Conservation (phyloP, 2,329 filamentous ascomycete species). For the Pyricularia grisea region DNA sequence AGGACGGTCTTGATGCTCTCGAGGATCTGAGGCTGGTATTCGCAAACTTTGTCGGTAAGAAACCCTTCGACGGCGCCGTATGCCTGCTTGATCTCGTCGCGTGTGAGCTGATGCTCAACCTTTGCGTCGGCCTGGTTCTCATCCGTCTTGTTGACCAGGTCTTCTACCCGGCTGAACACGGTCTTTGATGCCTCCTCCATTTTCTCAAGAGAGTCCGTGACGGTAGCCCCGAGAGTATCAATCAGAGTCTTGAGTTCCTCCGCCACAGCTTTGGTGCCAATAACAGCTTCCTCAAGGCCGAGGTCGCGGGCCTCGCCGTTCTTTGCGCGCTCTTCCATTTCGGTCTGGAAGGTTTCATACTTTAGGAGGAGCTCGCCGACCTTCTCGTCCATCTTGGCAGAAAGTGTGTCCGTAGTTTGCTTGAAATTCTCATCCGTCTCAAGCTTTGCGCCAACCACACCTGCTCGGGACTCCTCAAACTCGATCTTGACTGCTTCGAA, state of each 20-base stretch:
- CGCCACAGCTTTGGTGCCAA: constrained; percentile 66
- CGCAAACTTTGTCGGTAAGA: constrained; percentile 61
- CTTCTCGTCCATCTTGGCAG: constrained; percentile 51
- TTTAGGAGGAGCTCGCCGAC: constrained; percentile 73
- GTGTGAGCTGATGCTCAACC: constrained; percentile 72
- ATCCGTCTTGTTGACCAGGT: constrained; percentile 66
- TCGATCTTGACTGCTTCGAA: constrained; percentile 70
- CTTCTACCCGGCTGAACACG: constrained; percentile 74
- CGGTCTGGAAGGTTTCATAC: constrained; percentile 75
- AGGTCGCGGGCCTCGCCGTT: constrained; percentile 64
- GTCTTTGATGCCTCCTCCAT: constrained; percentile 81
- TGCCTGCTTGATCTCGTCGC: constrained; percentile 70
- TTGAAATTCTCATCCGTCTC: constrained; percentile 73
- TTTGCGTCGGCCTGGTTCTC: constrained; percentile 66
- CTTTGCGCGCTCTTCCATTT: constrained; percentile 64
- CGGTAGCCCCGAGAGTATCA: constrained; percentile 71
- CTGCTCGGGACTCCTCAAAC: constrained; percentile 76
- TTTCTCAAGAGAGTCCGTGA: constrained; percentile 77
- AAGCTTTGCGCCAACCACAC: constrained; percentile 72
- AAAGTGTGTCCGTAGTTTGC: constrained; percentile 42
- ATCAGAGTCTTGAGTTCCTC: constrained; percentile 83
- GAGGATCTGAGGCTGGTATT: constrained; percentile 83
- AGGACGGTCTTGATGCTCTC: constrained; percentile 82
- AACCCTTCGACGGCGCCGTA: constrained; percentile 64
- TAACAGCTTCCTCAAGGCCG: constrained; percentile 64